phyloP scores from a whole-genome alignment of 2,329 filamentous ascomycete genomes.

The Diaporthe caulivora region DNA sequence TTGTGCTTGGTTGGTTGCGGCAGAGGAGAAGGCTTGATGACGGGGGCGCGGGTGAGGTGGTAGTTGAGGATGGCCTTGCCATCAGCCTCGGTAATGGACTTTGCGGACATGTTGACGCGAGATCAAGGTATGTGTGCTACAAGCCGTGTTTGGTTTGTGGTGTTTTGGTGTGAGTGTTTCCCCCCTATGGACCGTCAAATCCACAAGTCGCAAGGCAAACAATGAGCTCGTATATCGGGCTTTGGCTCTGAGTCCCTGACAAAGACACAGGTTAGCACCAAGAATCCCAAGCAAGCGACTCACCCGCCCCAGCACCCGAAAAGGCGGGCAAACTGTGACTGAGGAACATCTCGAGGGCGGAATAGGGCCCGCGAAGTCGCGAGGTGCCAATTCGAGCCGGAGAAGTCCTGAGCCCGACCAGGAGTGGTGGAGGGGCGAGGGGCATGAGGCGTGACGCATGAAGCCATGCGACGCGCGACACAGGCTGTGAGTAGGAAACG shows the following conservation, averaged over 20 bases:
- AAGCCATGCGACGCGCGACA: background rate
- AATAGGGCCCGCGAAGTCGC: background rate
- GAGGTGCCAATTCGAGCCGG: background rate
- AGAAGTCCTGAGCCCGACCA: background rate
- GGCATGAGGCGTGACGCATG: background rate
- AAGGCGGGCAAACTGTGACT: background rate
- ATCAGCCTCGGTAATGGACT: conserved; percentile 98
- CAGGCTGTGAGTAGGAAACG: background rate
- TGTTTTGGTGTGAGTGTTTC: conserved; percentile 30
- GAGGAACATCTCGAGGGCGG: background rate
- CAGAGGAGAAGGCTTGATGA: conserved; percentile 98
- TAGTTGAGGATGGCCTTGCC: conserved; percentile 99
- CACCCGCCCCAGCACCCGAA: background rate
- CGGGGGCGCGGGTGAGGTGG: conserved; percentile 96
- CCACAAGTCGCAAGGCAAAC: conserved; percentile 39
- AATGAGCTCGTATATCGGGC: conserved; percentile 31
- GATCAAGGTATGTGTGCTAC: conserved; percentile 41
- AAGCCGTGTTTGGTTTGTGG: conserved; percentile 27
- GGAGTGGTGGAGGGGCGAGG: conserved; percentile 14
- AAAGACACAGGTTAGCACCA: conserved; percentile 33
- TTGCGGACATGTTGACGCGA: conserved; percentile 81
- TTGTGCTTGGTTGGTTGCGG: conserved; percentile 89
- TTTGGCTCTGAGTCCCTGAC: conserved; percentile 31
- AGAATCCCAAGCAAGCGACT: conserved; percentile 32
- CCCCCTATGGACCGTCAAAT: conserved; percentile 36